Evolutionary conservation across 352 stramenopile species (phyloP).

Genomic region (Pythium apleroticum): DNA sequence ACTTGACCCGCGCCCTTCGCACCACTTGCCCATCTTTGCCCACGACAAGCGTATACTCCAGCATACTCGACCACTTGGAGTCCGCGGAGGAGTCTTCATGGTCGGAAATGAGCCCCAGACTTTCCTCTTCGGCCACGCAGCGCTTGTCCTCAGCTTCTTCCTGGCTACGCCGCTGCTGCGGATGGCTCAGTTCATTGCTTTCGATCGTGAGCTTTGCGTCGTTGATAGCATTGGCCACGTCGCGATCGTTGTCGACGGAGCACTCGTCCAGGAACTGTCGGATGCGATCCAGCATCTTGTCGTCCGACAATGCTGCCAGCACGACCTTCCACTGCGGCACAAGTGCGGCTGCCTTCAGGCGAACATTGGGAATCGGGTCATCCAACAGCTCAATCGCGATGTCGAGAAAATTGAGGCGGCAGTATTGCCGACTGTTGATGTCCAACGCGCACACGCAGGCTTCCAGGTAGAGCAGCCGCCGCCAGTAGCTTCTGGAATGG

Average conservation of each 20-base stretch:
- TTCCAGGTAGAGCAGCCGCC: constrained; percentile 72
- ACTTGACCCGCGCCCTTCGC: constrained; percentile 77
- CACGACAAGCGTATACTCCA: constrained; percentile 83
- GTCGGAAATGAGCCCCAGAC: constrained; percentile 54
- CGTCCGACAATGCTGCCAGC: constrained; percentile 52
- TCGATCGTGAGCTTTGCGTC: constrained; percentile 55
- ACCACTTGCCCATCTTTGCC: constrained; percentile 85
- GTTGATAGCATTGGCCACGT: constrained; percentile 51
- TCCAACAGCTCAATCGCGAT: constrained; percentile 76
- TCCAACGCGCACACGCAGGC: constrained; percentile 56
- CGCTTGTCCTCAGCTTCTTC: constrained; percentile 68
- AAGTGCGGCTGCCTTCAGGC: constrained; percentile 65
- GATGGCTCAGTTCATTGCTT: constrained; percentile 31
- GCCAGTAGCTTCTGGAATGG: constrained; percentile 73
- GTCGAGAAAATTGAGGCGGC: constrained; percentile 70
- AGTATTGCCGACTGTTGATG: constrained; percentile 77
- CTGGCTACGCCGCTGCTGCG: constrained; percentile 36
- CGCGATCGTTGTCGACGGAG: constrained; percentile 59
- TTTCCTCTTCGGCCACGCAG: constrained; percentile 60
- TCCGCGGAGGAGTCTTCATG: constrained; percentile 80
- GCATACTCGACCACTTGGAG: constrained; percentile 85
- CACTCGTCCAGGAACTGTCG: constrained; percentile 62
- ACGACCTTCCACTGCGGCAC: constrained; percentile 67
- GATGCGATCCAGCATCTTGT: constrained; percentile 77
- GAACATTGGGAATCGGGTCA: constrained; percentile 71